Conservation (phyloP, 1,284 basidiomycete species). For the Laetiporus sulphureus region DNA sequence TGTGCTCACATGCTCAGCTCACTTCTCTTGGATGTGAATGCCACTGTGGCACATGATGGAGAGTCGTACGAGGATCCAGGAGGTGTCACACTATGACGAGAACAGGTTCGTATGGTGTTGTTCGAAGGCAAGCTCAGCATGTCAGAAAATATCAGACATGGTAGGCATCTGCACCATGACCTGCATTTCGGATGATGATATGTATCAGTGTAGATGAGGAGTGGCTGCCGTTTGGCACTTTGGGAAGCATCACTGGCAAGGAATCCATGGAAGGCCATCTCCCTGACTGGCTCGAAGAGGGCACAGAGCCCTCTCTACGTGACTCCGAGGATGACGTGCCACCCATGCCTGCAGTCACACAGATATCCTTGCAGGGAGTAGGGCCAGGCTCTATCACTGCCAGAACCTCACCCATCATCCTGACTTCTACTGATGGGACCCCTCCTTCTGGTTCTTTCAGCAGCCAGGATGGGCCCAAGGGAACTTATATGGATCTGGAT, state of each 20-base stretch:
- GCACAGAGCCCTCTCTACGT: conserved; percentile 27
- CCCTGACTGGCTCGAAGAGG: conserved; percentile 33
- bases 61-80: conserved; percentile 41
- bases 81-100: conserved; percentile 73
- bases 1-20: conserved; percentile 75
- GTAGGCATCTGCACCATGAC: too few species aligned
- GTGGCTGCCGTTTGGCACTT: conserved; percentile 45
- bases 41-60: conserved; percentile 26
- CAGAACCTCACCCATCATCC: conserved; percentile 35
- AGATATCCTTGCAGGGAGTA: conserved; percentile 12
- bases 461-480: conserved; percentile 33
- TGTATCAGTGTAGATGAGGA: conserved; percentile 33
- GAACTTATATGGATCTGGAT: conserved; percentile 55
- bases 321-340: conserved; percentile 50
- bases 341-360: conserved; percentile 16
- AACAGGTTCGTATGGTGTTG: conserved; percentile 75
- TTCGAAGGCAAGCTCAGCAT: conserved; percentile 64
- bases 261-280: conserved; percentile 31
- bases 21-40: conserved; percentile 54
- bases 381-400: conserved; percentile 19
- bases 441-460: conserved; percentile 35
- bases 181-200: too few species aligned
- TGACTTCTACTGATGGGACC: conserved; percentile 42
- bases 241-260: conserved; percentile 47
- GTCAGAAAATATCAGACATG: conserved; percentile 31